Evolutionary conservation across 805 yeast species (phyloP), one percentile per base, ranked within the genome.

Genomic region (Metschnikowia similis): DNA sequence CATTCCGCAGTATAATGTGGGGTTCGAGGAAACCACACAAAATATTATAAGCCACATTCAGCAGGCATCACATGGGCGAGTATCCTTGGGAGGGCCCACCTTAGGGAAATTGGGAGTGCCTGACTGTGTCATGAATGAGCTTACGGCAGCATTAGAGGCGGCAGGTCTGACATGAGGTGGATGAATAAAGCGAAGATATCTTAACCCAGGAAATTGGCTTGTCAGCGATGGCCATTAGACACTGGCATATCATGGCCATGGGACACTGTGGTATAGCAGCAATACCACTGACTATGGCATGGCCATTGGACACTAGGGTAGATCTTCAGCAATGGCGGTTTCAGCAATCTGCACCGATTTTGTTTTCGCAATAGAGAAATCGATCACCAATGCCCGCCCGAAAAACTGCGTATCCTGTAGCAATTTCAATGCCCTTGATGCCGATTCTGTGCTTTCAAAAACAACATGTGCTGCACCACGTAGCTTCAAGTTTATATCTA

Each of bases 31-130:
- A 16, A 75, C 71, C 3, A 59, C 74, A 51, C 72, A 71, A 41
- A 52, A 66, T 3, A 54, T 66, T 13, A 70, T 76, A 28, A 64
- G 71, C 32, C 48, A 59, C 16, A 56, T 62, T n/a, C 49, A 78
- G 4, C 47, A 65, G 2, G 50, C 62, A 0, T 72, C 57, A 55
- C 63, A 1, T 70, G 75, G 34, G 36, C 42, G 69, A 68, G 37
- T 59, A 84, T 11, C 76, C 82, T 60, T 87, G 2, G 90, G 94
- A 16, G 97, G 97, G 0, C 89, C 87, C 83, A 82, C 87, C 56
- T 68, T 64, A 54, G 87, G 89, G 8, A 80, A 77, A 1, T 83
- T 89, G 8, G 97, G 97, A 1, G 91, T 91, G 2, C 96, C 96
- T 1, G 97, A 91, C 66, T 85, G 91, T 55, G 84, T 89, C 1